These are phyloP conservation scores for Aspergillus fructus DNA, from an alignment of 2,329 filamentous ascomycete genomes.

Conservation along the genomic window DNA sequence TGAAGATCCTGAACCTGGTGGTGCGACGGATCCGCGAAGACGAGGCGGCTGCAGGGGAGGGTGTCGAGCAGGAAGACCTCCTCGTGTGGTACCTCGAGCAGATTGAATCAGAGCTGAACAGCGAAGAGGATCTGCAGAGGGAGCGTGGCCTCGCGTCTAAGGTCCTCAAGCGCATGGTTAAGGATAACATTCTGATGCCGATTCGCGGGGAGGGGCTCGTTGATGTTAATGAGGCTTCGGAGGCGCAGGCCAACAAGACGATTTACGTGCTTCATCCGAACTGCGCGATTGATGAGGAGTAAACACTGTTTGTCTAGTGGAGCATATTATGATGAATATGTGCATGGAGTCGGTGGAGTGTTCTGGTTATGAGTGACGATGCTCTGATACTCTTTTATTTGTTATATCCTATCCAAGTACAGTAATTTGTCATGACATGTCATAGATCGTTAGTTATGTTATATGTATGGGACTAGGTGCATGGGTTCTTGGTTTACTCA, in stretches of 20 bases:
- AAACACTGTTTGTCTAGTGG: background rate
- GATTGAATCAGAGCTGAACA: constrained; percentile 77
- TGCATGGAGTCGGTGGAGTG: constrained; percentile 19
- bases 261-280: constrained; percentile 94
- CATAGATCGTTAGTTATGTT: constrained; percentile 8
- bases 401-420: background rate
- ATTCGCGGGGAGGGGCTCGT: constrained; percentile 83
- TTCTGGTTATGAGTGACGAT: constrained; percentile 33
- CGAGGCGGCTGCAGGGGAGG: constrained; percentile 72
- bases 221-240: constrained; percentile 73
- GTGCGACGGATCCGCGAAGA: constrained; percentile 82
- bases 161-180: constrained; percentile 94
- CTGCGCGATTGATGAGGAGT: constrained; percentile 69
- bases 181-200: constrained; percentile 64
- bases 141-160: constrained; percentile 74
- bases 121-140: constrained; percentile 74
- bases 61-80: constrained; percentile 78
- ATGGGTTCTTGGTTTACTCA: background rate
- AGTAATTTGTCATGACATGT: constrained; percentile 4
- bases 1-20: constrained; percentile 81
- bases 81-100: constrained; percentile 90
- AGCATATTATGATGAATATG: too few species aligned
- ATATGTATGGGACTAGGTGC: background rate
- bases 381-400: constrained; percentile 21
- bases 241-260: constrained; percentile 51